Percentiles rank a stretch among this genome's conserved stretches.
These are phyloP conservation scores for Hyaloscypha hepaticicola DNA, from an alignment of 495 filamentous ascomycete species.

Conservation along the genomic window DNA sequence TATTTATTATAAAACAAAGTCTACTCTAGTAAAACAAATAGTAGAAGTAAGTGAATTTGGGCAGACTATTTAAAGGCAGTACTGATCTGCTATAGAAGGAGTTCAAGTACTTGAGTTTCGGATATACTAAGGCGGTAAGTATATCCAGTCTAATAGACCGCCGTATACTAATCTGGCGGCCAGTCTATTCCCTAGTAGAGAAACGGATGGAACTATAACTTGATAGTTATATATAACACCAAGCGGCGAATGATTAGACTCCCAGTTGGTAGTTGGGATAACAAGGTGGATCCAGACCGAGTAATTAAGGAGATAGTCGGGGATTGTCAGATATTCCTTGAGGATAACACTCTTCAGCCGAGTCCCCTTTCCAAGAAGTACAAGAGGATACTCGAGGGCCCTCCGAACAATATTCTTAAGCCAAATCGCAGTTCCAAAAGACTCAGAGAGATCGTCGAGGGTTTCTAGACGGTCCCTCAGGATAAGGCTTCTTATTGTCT, in stretches of 20 bases:
- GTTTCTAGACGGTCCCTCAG: constrained; percentile 11
- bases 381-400: constrained; percentile 20
- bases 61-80: constrained; percentile 13
- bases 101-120: constrained; percentile 27
- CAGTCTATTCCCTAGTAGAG: constrained; percentile 28
- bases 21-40: constrained; percentile 19
- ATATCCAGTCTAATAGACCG: constrained; percentile 13
- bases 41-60: constrained; percentile 25
- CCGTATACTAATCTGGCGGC: constrained; percentile 20
- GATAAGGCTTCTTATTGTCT: constrained; percentile 6
- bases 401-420: constrained; percentile 16
- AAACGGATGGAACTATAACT: constrained; percentile 29
- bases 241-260: constrained; percentile 30
- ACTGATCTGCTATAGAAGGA: constrained; percentile 24
- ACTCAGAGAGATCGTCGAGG: constrained; percentile 11
- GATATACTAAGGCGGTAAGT: constrained; percentile 26
- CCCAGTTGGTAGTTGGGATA: constrained; percentile 26
- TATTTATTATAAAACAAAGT: constrained; percentile 24
- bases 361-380: constrained; percentile 23
- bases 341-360: constrained; percentile 21
- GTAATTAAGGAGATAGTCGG: constrained; percentile 20
- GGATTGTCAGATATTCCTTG: constrained; percentile 21
- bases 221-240: constrained; percentile 28
- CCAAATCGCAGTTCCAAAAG: constrained; percentile 27
- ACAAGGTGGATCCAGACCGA: constrained; percentile 26